phyloP scores from a whole-genome alignment of 306 rosid genomes.

The Sindora glabra region DNA sequence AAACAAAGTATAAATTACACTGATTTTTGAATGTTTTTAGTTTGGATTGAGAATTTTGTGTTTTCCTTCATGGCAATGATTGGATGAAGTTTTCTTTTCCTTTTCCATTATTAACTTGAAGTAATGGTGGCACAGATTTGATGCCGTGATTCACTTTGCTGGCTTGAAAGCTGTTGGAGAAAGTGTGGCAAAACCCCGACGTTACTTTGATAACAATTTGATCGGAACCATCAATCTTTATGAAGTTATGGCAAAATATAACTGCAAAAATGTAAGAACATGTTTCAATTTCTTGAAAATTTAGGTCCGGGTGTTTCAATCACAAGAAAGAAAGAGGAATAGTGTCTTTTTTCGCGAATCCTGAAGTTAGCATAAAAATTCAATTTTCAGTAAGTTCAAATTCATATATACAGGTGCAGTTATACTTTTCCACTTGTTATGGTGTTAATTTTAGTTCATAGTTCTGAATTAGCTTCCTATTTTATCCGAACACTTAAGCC shows the following conservation, averaged over 20 bases:
- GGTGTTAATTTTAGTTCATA: neutral
- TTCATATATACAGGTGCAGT: too few species aligned
- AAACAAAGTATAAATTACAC: conserved; percentile 23
- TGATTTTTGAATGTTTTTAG: neutral
- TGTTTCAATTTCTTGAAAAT: too few species aligned
- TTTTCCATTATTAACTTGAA: neutral
- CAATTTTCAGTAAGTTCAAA: too few species aligned
- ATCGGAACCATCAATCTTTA: conserved; percentile 58
- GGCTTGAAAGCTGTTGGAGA: conserved; percentile 89
- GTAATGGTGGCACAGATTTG: conserved; percentile 37
- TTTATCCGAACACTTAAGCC: too few species aligned
- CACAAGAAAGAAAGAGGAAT: too few species aligned
- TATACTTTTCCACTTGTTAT: neutral
- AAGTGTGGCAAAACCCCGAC: conserved; percentile 54
- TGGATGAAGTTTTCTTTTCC: neutral
- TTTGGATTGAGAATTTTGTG: neutral
- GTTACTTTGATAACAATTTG: conserved; percentile 58
- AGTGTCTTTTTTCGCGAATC: too few species aligned
- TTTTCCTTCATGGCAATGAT: neutral
- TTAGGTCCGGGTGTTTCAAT: too few species aligned
- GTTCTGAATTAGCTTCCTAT: too few species aligned
- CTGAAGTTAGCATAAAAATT: too few species aligned
- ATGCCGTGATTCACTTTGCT: conserved; percentile 82
- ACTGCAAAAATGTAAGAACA: conserved; percentile 50
- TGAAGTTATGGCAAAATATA: conserved; percentile 52